Base-by-base conservation (phyloP, 805 yeast species). In the Suhomyces sp. region DNA sequence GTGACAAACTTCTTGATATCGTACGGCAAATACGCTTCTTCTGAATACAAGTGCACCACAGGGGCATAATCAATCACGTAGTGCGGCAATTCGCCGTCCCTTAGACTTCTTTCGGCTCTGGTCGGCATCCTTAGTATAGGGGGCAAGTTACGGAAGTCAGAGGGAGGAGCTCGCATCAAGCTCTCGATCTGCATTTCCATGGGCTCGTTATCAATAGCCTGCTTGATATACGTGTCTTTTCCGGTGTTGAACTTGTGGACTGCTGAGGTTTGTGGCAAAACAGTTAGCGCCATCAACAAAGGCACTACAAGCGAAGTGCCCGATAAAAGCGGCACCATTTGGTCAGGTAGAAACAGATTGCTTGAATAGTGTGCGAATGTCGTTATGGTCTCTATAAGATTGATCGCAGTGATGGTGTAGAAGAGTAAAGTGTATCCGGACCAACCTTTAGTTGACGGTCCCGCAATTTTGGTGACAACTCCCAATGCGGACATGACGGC, bases 21-120 rank as follows among this genome's bases (percentile, higher is more conserved):
- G 60, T 89, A 89, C 0, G 99, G 97, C 58, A 87, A 73, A 63
- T 92, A 93, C 49, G 75, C 69, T 61, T 93, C 99, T 63, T 93
- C 99, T 1, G 96, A 84, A 71, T 93, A 92, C 9, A 93, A 73
- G 63, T 89, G 89, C 2, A 93, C 92, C 49, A 85, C 70, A 0
- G 99, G 98, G 3, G 87, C 82, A 62, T 78, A 77, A 43, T 86
- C 85, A 2, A 82, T 56, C 1, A 84, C 86, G 65, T 82, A 87
- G 6, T 65, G 64, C 0, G 94, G 96, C 2, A 87, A 76, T 47
- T 80, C 82, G 0, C 89, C 88, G 43, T 71, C 67, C 15, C 59
- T 53, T 12, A 83, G 50, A 0, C 79, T 73, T 24, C 76, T 62
- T 50, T 82, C 60, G 25, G 63, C 55, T 5, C 47, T 40, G 12